Percentiles rank a stretch among this genome's conserved stretches.
These are phyloP conservation scores for Toxicodendron radicans DNA, from an alignment of 345 rosid genomes.

Conservation along the genomic window DNA sequence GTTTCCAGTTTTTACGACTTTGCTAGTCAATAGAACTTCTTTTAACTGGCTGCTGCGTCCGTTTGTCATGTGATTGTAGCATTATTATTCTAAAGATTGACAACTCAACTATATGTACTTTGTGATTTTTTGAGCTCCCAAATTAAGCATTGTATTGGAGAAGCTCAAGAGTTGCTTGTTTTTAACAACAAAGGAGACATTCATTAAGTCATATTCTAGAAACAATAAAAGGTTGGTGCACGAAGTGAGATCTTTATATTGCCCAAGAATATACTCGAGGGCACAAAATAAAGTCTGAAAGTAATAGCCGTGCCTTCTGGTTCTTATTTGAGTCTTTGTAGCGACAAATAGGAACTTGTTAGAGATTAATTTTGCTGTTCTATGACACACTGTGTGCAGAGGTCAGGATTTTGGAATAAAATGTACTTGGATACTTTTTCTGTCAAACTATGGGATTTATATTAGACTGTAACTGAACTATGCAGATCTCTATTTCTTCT, in stretches of 20 bases:
- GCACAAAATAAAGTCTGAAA: not conserved
- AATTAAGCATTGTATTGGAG: not conserved
- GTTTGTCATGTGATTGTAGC: slow-evolving; percentile 11
- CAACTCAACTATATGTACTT: not conserved
- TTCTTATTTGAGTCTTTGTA: not conserved
- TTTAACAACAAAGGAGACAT: not conserved
- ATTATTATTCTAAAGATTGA: not conserved
- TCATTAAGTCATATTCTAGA: not conserved
- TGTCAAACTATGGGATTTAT: not conserved
- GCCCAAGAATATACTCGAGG: not conserved
- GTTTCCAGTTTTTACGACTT: not conserved
- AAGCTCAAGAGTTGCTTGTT: not conserved
- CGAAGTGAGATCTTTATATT: not conserved
- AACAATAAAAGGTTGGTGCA: not conserved
- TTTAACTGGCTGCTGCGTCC: slow-evolving; percentile 1
- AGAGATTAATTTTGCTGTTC: not conserved
- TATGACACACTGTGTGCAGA: not conserved
- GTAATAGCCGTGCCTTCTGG: not conserved
- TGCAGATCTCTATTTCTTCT: not conserved
- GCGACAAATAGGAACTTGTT: not conserved
- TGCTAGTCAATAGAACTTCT: not conserved
- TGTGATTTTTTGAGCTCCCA: not conserved
- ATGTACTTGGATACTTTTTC: not conserved
- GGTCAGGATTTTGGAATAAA: not conserved
- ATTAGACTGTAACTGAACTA: not conserved